Conservation (phyloP, 805 yeast genomes). For the Maudiozyma pseudohumilis region DNA sequence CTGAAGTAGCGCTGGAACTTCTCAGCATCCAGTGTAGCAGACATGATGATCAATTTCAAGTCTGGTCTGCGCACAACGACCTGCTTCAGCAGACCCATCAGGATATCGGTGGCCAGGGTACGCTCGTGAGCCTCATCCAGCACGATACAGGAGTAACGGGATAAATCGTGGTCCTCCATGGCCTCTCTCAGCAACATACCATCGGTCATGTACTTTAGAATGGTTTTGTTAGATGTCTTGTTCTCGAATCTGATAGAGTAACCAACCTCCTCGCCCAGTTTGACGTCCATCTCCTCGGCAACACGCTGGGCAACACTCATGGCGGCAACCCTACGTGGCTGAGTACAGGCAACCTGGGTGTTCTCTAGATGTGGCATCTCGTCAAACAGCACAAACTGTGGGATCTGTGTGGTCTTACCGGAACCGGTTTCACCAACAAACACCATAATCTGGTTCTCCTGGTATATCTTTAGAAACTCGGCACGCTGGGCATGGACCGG, state of each 20-base stretch:
- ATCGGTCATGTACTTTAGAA: conserved; percentile 93
- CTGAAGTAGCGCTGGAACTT: conserved; percentile 86
- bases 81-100: conserved; percentile 89
- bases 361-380: conserved; percentile 84
- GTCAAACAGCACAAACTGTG: conserved; percentile 85
- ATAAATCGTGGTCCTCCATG: conserved; percentile 84
- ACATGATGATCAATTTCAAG: conserved; percentile 87
- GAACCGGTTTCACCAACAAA: conserved; percentile 99
- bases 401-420: conserved; percentile 97
- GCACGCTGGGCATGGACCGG: conserved; percentile 93
- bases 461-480: conserved; percentile 78
- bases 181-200: conserved; percentile 97
- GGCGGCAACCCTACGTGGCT: conserved; percentile 96
- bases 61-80: conserved; percentile 74
- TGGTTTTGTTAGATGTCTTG: conserved; percentile 68
- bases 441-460: conserved; percentile 86
- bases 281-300: conserved; percentile 94
- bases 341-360: conserved; percentile 89
- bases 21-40: conserved; percentile 95
- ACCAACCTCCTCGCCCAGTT: conserved; percentile 90
- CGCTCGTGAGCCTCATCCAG: conserved; percentile 98
- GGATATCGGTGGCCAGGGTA: conserved; percentile 89
- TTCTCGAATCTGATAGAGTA: conserved; percentile 91
- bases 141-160: conserved; percentile 77
- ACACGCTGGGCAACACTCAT: conserved; percentile 98